Percentiles rank a stretch among this genome's conserved stretches.
Evolutionary conservation across 495 filamentous ascomycete species (phyloP).

Genomic region (Lasiosphaeris hirsuta): DNA sequence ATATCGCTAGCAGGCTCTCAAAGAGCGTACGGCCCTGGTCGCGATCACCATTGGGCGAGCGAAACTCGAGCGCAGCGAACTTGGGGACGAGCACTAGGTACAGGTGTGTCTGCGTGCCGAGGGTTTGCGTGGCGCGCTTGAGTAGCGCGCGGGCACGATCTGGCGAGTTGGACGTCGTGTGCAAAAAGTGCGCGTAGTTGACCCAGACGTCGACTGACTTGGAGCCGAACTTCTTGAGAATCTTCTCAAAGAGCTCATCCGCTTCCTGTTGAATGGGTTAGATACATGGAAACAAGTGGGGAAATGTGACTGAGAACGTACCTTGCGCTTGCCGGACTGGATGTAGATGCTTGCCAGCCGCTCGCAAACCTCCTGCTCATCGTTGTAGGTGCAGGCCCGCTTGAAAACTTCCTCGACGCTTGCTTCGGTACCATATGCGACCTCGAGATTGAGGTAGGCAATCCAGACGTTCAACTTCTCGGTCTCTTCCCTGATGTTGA

Average conservation of each 20-base stretch:
- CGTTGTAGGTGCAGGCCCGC: constrained; percentile 90
- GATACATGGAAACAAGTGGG: not conserved
- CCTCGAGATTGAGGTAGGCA: constrained; percentile 89
- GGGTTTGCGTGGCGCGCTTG: constrained; percentile 80
- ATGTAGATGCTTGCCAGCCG: constrained; percentile 91
- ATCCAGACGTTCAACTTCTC: constrained; percentile 96
- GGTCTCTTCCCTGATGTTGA: constrained; percentile 78
- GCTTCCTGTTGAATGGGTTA: constrained; percentile 63
- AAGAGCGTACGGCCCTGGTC: constrained; percentile 95
- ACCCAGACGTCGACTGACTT: constrained; percentile 75
- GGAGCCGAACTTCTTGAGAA: constrained; percentile 84
- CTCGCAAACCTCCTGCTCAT: constrained; percentile 85
- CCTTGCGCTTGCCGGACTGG: constrained; percentile 73
- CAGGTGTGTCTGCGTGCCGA: constrained; percentile 55
- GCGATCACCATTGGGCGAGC: constrained; percentile 72
- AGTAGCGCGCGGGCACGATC: constrained; percentile 75
- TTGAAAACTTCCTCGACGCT: constrained; percentile 85
- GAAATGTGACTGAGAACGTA: constrained; percentile 33
- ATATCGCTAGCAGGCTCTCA: constrained; percentile 77
- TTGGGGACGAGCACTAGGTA: constrained; percentile 77
- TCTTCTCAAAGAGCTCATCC: constrained; percentile 78
- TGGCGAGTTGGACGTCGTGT: constrained; percentile 62
- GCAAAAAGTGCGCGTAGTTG: constrained; percentile 93
- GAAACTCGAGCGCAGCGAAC: constrained; percentile 90
- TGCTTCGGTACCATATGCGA: constrained; percentile 82